Conservation (phyloP, 1,139 yeast genomes). For the Magnusiomyces fungicola region DNA sequence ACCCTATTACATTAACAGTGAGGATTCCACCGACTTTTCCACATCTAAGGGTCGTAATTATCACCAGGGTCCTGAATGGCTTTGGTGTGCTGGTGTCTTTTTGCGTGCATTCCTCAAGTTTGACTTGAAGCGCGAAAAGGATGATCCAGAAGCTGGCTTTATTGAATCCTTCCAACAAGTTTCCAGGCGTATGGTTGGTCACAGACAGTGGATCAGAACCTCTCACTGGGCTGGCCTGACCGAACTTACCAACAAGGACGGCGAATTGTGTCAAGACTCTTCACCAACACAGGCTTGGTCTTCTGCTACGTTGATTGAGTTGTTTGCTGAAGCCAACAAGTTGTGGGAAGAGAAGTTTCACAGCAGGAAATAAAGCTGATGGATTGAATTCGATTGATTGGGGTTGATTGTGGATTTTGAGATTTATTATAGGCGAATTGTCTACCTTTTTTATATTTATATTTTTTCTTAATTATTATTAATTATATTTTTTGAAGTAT, state of each 20-base stretch:
- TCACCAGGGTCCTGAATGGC: slow-evolving; percentile 99
- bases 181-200: slow-evolving; percentile 51
- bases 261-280: slow-evolving; percentile 71
- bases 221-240: slow-evolving; percentile 93
- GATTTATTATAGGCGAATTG: too few species aligned
- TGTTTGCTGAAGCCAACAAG: slow-evolving; percentile 51
- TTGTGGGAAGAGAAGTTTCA: neutral
- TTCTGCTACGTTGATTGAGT: slow-evolving; percentile 72
- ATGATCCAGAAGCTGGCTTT: slow-evolving; percentile 18
- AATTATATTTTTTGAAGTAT: too few species aligned
- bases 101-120: slow-evolving; percentile 62
- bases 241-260: slow-evolving; percentile 85
- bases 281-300: slow-evolving; percentile 99
- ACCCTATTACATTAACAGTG: slow-evolving; percentile 77
- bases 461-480: too few species aligned
- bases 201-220: slow-evolving; percentile 58
- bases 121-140: slow-evolving; percentile 36
- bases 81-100: slow-evolving; percentile 85
- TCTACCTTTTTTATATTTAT: too few species aligned
- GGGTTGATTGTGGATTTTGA: too few species aligned
- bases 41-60: slow-evolving; percentile 94
- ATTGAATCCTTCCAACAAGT: slow-evolving; percentile 38
- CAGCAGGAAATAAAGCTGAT: neutral
- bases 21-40: slow-evolving; percentile 78
- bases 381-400: too few species aligned